Percentiles rank a stretch among this genome's conserved stretches.
phyloP scores from a whole-genome alignment of 306 rosid genomes.

The Prunus padus region DNA sequence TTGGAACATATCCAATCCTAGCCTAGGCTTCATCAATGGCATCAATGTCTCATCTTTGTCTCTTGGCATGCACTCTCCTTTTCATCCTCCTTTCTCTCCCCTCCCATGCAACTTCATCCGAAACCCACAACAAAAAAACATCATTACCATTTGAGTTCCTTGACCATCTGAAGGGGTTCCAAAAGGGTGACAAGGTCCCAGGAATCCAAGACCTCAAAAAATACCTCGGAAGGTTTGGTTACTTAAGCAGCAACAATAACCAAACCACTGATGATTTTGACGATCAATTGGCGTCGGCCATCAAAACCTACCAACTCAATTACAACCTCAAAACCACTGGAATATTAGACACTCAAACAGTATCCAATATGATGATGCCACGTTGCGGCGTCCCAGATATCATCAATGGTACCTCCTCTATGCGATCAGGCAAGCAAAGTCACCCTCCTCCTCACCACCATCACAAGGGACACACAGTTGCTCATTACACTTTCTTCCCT shows the following conservation, averaged over 20 bases:
- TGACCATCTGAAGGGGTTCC: constrained; percentile 29
- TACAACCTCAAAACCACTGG: constrained; percentile 28
- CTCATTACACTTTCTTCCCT: constrained; percentile 18
- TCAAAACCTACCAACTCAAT: constrained; percentile 39
- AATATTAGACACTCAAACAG: constrained; percentile 24
- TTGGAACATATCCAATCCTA: not conserved
- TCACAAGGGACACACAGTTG: not conserved
- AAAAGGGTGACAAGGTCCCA: constrained; percentile 35
- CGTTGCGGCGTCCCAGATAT: constrained; percentile 48
- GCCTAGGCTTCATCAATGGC: not conserved
- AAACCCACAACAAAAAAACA: not conserved
- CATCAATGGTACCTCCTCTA: constrained; percentile 15
- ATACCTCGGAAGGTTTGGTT: constrained; percentile 43
- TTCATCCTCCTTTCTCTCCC: not conserved
- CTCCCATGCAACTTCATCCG: not conserved
- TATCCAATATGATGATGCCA: constrained; percentile 34
- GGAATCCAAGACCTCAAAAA: constrained; percentile 36
- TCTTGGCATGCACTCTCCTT: not conserved
- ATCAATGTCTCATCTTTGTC: not conserved
- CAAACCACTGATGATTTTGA: constrained; percentile 22
- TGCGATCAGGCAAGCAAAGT: constrained; percentile 18
- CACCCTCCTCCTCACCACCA: not conserved
- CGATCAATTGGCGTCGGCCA: constrained; percentile 30
- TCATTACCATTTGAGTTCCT: constrained; percentile 30
- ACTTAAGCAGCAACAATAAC: constrained; percentile 8